phyloP scores from a whole-genome alignment of 192 early-diverging fungal genomes.

The Backusella tarrabulga region DNA sequence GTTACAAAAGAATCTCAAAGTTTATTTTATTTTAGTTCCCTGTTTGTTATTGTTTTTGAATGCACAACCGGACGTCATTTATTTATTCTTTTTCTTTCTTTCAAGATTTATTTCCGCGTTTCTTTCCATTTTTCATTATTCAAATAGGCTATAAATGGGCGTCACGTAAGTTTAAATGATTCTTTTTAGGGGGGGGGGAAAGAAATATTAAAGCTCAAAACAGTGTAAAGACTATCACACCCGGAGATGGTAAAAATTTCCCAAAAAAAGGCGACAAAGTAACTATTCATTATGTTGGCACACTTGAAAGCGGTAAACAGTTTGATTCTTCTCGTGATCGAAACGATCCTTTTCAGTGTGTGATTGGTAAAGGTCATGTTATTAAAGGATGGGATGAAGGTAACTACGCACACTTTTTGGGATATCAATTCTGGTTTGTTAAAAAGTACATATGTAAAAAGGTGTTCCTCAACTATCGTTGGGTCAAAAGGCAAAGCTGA shows the following conservation, averaged over 20 bases:
- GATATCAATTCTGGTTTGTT: not conserved
- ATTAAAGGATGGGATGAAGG: slow-evolving; percentile 75
- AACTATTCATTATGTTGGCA: slow-evolving; percentile 66
- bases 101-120: not conserved
- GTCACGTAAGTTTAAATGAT: not conserved
- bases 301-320: slow-evolving; percentile 64
- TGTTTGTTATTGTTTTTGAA: not conserved
- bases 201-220: not conserved
- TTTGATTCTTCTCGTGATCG: slow-evolving; percentile 92
- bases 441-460: slow-evolving; percentile 28
- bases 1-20: not conserved
- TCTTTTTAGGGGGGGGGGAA: not conserved
- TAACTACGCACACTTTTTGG: slow-evolving; percentile 2
- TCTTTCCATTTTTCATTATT: not conserved
- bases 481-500: slow-evolving; percentile 83
- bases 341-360: slow-evolving; percentile 79
- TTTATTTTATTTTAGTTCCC: not conserved
- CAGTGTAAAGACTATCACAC: slow-evolving; percentile 33
- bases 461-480: slow-evolving; percentile 94
- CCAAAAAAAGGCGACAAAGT: slow-evolving; percentile 67
- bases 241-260: slow-evolving; percentile 52
- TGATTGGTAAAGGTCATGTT: slow-evolving; percentile 92
- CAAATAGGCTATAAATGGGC: not conserved
- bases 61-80: not conserved
- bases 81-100: not conserved